A percentile compares a stretch with the other conserved stretches of the same genome.
These are phyloP conservation scores for Cladosporium colombiae DNA, from an alignment of 2,329 filamentous ascomycete species.

Conservation along the genomic window DNA sequence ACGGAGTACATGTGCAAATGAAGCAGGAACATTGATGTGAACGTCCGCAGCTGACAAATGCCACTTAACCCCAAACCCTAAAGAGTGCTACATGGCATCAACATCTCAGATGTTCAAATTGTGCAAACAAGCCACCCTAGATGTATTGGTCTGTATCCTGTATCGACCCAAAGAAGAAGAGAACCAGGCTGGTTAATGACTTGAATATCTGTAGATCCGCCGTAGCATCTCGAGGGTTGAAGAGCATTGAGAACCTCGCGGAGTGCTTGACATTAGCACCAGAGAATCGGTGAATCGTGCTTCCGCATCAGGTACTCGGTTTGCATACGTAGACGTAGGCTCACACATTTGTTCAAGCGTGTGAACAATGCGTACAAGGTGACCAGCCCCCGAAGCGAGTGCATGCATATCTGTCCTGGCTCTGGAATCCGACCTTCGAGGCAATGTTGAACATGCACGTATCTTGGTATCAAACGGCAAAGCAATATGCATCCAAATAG, in stretches of 20 bases:
- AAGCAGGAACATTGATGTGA: no score
- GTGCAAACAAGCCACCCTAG: neutral
- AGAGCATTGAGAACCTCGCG: neutral
- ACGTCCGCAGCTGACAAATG: no score
- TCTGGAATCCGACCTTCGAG: neutral
- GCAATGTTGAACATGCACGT: neutral
- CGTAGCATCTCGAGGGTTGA: neutral
- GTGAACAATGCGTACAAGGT: no score
- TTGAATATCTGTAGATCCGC: neutral
- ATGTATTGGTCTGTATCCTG: neutral
- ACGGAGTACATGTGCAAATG: neutral
- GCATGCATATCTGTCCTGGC: neutral
- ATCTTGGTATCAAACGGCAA: neutral
- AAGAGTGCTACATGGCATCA: neutral
- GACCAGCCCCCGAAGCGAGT: neutral
- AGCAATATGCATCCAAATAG: neutral
- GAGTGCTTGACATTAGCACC: neutral
- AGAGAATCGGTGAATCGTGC: neutral
- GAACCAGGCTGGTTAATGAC: neutral
- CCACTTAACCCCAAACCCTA: neutral
- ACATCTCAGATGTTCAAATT: neutral
- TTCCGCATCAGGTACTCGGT: no score
- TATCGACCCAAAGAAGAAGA: neutral
- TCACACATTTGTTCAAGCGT: no score
- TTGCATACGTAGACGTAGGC: neutral